These are phyloP conservation scores for Citrus medica DNA, from an alignment of 345 rosid genomes.

Conservation along the genomic window DNA sequence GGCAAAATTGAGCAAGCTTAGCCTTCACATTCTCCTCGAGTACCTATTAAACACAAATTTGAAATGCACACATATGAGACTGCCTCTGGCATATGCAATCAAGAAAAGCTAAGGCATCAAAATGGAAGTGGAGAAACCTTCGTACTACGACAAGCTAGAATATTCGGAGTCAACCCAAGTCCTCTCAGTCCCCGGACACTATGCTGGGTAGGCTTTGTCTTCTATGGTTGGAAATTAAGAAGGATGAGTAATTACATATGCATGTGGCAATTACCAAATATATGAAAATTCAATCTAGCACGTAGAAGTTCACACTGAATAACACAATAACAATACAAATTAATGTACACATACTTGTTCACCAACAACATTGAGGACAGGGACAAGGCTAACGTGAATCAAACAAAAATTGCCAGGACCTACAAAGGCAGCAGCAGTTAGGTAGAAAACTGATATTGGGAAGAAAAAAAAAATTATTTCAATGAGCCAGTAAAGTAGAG, in stretches of 20 bases:
- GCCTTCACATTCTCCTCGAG: conserved; percentile 77
- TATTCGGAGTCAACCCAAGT: conserved; percentile 83
- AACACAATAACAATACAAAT: background rate
- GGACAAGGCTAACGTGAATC: conserved; percentile 98
- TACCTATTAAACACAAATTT: conserved; percentile 44
- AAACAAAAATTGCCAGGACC: conserved; percentile 93
- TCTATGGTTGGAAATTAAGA: conserved; percentile 36
- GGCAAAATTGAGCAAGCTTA: conserved; percentile 92
- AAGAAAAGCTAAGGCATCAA: background rate
- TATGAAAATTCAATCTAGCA: background rate
- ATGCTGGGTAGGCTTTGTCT: conserved; percentile 99
- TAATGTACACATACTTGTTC: conserved; percentile 62
- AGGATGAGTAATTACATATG: background rate
- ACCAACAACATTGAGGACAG: conserved; percentile 94
- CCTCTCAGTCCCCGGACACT: conserved; percentile 91
- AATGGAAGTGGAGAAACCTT: conserved; percentile 42
- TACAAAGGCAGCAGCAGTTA: conserved; percentile 37
- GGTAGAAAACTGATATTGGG: background rate
- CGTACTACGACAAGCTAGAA: conserved; percentile 94
- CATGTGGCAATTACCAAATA: background rate
- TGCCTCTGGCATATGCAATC: background rate
- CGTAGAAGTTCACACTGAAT: background rate
- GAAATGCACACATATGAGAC: conserved; percentile 8
- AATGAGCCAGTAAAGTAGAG: background rate
- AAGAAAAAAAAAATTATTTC: background rate